A percentile compares a stretch with the other conserved stretches of the same genome.
Evolutionary conservation across 352 stramenopile genomes (phyloP).

Genomic region (Globisporangium abappressorium): DNA sequence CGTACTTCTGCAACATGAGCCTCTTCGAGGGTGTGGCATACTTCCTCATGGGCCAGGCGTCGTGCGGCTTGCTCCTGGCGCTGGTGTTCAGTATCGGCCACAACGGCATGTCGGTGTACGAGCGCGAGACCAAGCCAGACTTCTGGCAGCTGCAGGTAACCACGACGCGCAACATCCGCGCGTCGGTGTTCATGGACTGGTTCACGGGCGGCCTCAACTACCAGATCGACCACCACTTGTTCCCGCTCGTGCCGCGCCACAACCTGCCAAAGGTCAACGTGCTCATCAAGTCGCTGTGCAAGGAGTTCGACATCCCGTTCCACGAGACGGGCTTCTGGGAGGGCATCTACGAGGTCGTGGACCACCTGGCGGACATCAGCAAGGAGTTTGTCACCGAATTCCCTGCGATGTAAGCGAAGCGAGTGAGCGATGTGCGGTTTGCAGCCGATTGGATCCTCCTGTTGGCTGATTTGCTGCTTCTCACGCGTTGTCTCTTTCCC

Average conservation of each 20-base stretch:
- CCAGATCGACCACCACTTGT: conserved; percentile 99
- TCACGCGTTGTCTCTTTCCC: neutral
- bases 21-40: conserved; percentile 68
- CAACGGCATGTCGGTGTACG: conserved; percentile 98
- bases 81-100: conserved; percentile 97
- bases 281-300: conserved; percentile 96
- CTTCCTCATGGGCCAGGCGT: conserved; percentile 83
- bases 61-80: conserved; percentile 94
- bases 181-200: conserved; percentile 95
- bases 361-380: conserved; percentile 91
- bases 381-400: conserved; percentile 96
- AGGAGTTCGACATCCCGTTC: conserved; percentile 95
- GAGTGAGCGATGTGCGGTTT: neutral
- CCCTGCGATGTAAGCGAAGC: conserved; percentile 94
- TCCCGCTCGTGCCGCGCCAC: conserved; percentile 96
- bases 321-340: conserved; percentile 94
- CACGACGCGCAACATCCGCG: conserved; percentile 96
- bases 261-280: conserved; percentile 93
- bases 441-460: neutral
- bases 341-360: conserved; percentile 94
- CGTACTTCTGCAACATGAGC: conserved; percentile 61
- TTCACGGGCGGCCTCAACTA: conserved; percentile 98
- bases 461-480: neutral
- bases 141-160: conserved; percentile 99
- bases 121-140: conserved; percentile 93